Evolutionary conservation across 306 rosid species (phyloP).

Genomic region (Carpinus fangiana): DNA sequence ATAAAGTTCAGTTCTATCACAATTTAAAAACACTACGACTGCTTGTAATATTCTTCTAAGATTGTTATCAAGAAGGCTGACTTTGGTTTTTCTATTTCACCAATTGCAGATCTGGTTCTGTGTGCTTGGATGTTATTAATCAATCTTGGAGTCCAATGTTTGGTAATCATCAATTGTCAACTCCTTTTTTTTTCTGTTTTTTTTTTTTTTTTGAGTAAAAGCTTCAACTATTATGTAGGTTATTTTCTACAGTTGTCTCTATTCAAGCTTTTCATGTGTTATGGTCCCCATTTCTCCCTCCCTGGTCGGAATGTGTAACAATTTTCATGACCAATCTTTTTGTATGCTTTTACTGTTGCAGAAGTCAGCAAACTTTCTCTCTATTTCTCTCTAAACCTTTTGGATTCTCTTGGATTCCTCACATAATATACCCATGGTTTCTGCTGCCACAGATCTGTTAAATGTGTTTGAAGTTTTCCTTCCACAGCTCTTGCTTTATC

Average conservation of each 20-base stretch:
- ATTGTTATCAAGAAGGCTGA: conserved; percentile 30
- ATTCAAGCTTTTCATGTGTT: background rate
- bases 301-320: background rate
- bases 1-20: background rate
- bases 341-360: background rate
- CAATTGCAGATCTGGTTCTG: conserved; percentile 92
- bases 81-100: conserved; percentile 29
- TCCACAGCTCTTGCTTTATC: conserved; percentile 95
- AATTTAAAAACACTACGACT: background rate
- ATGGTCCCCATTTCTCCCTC: background rate
- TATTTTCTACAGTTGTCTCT: conserved; percentile 7
- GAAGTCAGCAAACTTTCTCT: background rate
- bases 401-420: conserved; percentile 7
- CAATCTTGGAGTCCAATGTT: conserved; percentile 99
- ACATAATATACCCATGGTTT: conserved; percentile 30
- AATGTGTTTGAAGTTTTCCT: conserved; percentile 97
- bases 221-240: conserved; percentile 15
- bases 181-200: background rate
- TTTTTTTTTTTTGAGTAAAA: conserved; percentile 13
- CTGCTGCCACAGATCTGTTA: conserved; percentile 66
- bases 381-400: conserved; percentile 7
- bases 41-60: background rate
- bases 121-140: conserved; percentile 96
- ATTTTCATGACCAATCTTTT: background rate
- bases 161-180: conserved; percentile 50